Conservation (phyloP, 441 rosid genomes). For the Aquilaria agallochum region DNA sequence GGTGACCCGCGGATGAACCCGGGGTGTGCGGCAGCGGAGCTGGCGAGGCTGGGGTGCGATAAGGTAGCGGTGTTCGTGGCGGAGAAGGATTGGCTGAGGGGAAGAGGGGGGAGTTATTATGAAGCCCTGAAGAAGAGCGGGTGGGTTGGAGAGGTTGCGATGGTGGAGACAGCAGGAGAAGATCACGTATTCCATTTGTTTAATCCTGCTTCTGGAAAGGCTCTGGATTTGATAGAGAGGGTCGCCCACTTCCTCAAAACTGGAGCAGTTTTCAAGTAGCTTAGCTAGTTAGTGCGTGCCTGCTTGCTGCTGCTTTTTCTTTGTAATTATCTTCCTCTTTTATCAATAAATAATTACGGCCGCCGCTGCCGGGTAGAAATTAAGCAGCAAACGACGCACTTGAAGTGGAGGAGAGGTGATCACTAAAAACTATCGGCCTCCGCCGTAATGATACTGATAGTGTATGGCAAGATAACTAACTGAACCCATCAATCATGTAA, state of each 20-base stretch:
- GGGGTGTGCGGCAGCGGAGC: slow-evolving; percentile 13
- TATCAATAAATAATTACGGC: no score
- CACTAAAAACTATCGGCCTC: no score
- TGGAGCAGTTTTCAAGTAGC: no score
- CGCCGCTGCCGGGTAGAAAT: no score
- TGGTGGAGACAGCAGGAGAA: slow-evolving; percentile 23
- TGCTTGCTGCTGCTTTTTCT: no score
- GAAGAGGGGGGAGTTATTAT: slow-evolving; percentile 19
- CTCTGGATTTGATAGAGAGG: slow-evolving; percentile 3
- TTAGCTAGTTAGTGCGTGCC: no score
- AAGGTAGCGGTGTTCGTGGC: slow-evolving; percentile 35
- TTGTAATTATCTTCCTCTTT: no score
- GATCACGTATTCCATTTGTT: slow-evolving; percentile 24
- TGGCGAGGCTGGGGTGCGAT: slow-evolving; percentile 32
- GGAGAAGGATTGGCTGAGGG: slow-evolving; percentile 28
- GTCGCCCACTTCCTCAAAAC: slow-evolving; percentile 8
- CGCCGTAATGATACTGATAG: no score
- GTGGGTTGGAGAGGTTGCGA: slow-evolving; percentile 29
- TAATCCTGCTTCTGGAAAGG: slow-evolving; percentile 7
- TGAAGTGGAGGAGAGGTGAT: no score
- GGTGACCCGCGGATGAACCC: slow-evolving; percentile 41
- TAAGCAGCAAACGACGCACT: no score
- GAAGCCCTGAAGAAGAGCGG: slow-evolving; percentile 37
- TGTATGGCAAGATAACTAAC: no score
- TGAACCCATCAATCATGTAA: no score